Percentiles rank a stretch among this genome's conserved stretches.
phyloP scores from a whole-genome alignment of 1,139 yeast species.

The Sugiyamaella grinbergsii region DNA sequence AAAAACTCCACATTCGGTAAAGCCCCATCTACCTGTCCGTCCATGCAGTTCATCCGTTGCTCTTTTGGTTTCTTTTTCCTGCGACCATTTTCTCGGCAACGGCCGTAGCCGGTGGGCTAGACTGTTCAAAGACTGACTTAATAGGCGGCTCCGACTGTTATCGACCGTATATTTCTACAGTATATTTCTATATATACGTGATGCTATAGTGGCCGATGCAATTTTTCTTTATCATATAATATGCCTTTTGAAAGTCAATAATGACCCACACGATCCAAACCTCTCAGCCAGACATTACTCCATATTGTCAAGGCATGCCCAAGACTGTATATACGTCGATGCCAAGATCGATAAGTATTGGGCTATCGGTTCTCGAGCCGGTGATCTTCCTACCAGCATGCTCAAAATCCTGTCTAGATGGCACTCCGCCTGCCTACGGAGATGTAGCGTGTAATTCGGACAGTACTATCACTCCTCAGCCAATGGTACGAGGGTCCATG shows the following conservation, averaged over 20 bases:
- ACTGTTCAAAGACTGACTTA: too few species aligned
- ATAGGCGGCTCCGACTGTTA: too few species aligned
- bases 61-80: too few species aligned
- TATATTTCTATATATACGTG: too few species aligned
- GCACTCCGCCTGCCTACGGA: slow-evolving; percentile 14
- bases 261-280: not conserved
- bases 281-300: not conserved
- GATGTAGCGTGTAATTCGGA: not conserved
- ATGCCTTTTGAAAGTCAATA: not conserved
- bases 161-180: too few species aligned
- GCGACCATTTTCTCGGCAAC: not conserved
- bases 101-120: too few species aligned
- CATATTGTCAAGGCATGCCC: slow-evolving; percentile 9
- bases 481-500: slow-evolving; percentile 75
- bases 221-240: not conserved
- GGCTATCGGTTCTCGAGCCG: slow-evolving; percentile 7
- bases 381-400: slow-evolving; percentile 13
- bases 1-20: not conserved
- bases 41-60: too few species aligned
- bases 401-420: not conserved
- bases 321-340: slow-evolving; percentile 8
- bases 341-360: slow-evolving; percentile 2
- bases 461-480: slow-evolving; percentile 53
- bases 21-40: not conserved
- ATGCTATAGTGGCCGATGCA: too few species aligned